A percentile compares a stretch with the other conserved stretches of the same genome.
phyloP scores from a whole-genome alignment of 2,329 filamentous ascomycete species.

The Plectosphaerella cucumerina region DNA sequence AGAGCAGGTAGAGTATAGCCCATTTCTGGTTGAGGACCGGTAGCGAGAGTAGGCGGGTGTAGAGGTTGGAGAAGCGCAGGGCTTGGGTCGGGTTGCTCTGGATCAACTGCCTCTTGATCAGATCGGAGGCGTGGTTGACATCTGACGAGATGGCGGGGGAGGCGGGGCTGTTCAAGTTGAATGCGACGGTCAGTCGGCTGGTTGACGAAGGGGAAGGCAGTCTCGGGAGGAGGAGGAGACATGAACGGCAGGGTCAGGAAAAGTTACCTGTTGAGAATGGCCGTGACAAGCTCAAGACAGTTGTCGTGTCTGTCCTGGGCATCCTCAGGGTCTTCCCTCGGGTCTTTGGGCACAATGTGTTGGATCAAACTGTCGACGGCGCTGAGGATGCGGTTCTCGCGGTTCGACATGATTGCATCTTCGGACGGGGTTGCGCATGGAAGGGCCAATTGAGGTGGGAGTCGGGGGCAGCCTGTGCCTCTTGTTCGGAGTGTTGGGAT shows the following conservation, averaged over 20 bases:
- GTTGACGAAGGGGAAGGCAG: not conserved
- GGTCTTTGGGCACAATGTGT: conserved; percentile 64
- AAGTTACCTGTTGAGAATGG: conserved; percentile 47
- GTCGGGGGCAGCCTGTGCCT: no score
- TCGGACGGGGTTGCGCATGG: not conserved
- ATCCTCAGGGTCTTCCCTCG: conserved; percentile 61
- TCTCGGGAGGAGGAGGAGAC: not conserved
- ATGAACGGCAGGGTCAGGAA: no score
- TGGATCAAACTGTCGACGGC: conserved; percentile 76
- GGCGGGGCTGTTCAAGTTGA: conserved; percentile 31
- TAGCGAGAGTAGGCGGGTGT: conserved; percentile 82
- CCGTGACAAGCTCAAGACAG: conserved; percentile 47
- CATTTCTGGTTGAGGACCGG: conserved; percentile 94
- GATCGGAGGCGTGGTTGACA: conserved; percentile 86
- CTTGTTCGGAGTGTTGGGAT: no score
- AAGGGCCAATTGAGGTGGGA: no score
- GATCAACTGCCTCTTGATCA: conserved; percentile 86
- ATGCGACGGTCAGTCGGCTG: conserved; percentile 5
- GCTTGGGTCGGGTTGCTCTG: conserved; percentile 75
- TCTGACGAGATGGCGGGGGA: conserved; percentile 60
- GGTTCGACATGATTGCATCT: conserved; percentile 20
- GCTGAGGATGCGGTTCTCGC: conserved; percentile 64
- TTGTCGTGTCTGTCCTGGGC: conserved; percentile 67
- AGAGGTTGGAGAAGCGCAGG: conserved; percentile 83
- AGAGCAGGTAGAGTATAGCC: conserved; percentile 89